These are phyloP conservation scores for Vararia minispora DNA, from an alignment of 768 basidiomycete species.

Conservation along the genomic window DNA sequence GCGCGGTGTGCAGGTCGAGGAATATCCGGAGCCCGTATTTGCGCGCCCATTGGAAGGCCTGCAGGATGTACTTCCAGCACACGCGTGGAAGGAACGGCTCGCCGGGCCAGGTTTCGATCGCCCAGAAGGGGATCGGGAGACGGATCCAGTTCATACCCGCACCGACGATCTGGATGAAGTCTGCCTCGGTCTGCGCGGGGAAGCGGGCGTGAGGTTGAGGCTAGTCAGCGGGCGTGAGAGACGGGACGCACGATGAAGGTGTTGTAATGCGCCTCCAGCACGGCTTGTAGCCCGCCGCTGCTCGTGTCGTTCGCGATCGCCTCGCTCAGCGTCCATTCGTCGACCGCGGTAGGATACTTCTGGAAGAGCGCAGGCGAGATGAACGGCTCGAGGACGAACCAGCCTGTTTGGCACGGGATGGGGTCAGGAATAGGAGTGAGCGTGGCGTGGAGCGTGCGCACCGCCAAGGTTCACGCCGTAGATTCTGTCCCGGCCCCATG, in stretches of 20 bases:
- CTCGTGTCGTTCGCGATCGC: slow-evolving; percentile 53
- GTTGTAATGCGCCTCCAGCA: slow-evolving; percentile 69
- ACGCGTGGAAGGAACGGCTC: slow-evolving; percentile 74
- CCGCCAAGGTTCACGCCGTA: slow-evolving; percentile 70
- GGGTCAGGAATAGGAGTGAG: too few species aligned
- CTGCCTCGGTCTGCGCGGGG: slow-evolving; percentile 74
- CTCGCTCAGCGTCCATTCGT: slow-evolving; percentile 62
- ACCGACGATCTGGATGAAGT: slow-evolving; percentile 81
- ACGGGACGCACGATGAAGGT: slow-evolving; percentile 64
- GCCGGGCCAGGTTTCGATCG: slow-evolving; percentile 62
- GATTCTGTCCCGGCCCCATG: slow-evolving; percentile 49
- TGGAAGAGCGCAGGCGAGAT: slow-evolving; percentile 59
- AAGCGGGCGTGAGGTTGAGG: not conserved
- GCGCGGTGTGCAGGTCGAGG: slow-evolving; percentile 73
- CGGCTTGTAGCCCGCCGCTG: slow-evolving; percentile 38
- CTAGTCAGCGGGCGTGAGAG: slow-evolving; percentile 4
- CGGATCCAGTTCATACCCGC: slow-evolving; percentile 85
- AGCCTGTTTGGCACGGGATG: too few species aligned
- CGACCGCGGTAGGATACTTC: slow-evolving; percentile 45
- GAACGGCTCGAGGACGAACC: slow-evolving; percentile 75
- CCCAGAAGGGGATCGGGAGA: slow-evolving; percentile 81
- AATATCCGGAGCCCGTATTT: slow-evolving; percentile 85
- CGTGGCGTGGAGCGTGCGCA: too few species aligned
- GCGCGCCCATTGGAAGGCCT: slow-evolving; percentile 71
- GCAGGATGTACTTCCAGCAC: slow-evolving; percentile 79